Conservation (phyloP, 2,329 filamentous ascomycete genomes). For the Fusarium lateritium region DNA sequence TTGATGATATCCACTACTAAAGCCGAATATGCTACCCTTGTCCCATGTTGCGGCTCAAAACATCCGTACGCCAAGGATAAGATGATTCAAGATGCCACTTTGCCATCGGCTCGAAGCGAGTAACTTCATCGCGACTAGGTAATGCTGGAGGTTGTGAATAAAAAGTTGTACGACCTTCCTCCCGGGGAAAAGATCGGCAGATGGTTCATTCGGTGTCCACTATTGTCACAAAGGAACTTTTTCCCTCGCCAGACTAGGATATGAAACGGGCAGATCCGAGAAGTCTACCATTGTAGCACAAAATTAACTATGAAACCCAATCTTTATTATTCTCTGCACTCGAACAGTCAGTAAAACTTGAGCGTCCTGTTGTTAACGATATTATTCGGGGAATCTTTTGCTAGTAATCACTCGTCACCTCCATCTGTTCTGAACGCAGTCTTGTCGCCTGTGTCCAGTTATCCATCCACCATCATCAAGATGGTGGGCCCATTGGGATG, state of each 20-base stretch:
- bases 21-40: not conserved
- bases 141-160: not conserved
- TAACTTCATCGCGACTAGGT: not conserved
- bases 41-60: not conserved
- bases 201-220: not conserved
- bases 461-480: not conserved
- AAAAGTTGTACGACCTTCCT: not conserved
- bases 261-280: not conserved
- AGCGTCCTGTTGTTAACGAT: not conserved
- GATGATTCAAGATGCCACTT: not conserved
- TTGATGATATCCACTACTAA: too few relatives aligned
- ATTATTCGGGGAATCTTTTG: not conserved
- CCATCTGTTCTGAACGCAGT: not conserved
- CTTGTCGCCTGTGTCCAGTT: not conserved
- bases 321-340: not conserved
- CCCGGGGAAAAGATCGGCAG: not conserved
- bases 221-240: not conserved
- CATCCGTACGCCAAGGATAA: not conserved
- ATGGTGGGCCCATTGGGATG: not conserved
- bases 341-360: not conserved
- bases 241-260: not conserved
- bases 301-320: not conserved
- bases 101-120: not conserved
- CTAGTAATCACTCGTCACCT: not conserved
- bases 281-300: too few relatives aligned